These are phyloP conservation scores for rapeseed (Brassica napus) DNA, from an alignment of 345 rosid genomes.

Conservation along the genomic window DNA sequence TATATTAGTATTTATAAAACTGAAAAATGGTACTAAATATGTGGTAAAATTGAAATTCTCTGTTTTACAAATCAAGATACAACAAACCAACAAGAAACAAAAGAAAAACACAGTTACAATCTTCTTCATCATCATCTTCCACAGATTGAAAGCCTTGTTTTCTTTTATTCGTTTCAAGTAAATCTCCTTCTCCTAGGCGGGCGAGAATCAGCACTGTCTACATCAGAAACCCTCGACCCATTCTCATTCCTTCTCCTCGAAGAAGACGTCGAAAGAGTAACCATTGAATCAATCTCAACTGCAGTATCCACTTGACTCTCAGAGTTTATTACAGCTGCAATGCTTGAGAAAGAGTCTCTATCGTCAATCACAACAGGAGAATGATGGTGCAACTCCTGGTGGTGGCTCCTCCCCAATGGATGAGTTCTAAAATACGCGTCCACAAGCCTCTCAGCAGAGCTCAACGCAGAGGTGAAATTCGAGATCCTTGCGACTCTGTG, in stretches of 20 bases:
- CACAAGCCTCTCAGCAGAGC: slow-evolving; percentile 58
- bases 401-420: slow-evolving; percentile 56
- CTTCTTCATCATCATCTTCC: slow-evolving; percentile 23
- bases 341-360: slow-evolving; percentile 39
- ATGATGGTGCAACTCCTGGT: slow-evolving; percentile 49
- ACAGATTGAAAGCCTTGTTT: slow-evolving; percentile 1
- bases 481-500: slow-evolving; percentile 52
- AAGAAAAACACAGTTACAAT: slow-evolving; percentile 29
- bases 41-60: too few relatives aligned
- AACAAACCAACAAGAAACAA: slow-evolving; percentile 33
- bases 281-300: slow-evolving; percentile 79
- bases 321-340: slow-evolving; percentile 81
- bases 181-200: slow-evolving; percentile 76
- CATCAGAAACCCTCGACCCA: slow-evolving; percentile 68
- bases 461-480: slow-evolving; percentile 51
- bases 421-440: slow-evolving; percentile 57
- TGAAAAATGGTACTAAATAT: too few relatives aligned
- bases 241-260: slow-evolving; percentile 72
- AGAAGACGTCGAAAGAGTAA: slow-evolving; percentile 75
- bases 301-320: slow-evolving; percentile 85
- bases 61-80: slow-evolving; percentile 16
- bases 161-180: slow-evolving; percentile 40
- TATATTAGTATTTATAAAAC: too few relatives aligned
- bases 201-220: slow-evolving; percentile 40
- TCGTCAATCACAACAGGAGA: slow-evolving; percentile 14